Percentiles rank a stretch among this genome's conserved stretches.
phyloP scores from a whole-genome alignment of 768 basidiomycete genomes.

The Boletus rufocinnamomeus region DNA sequence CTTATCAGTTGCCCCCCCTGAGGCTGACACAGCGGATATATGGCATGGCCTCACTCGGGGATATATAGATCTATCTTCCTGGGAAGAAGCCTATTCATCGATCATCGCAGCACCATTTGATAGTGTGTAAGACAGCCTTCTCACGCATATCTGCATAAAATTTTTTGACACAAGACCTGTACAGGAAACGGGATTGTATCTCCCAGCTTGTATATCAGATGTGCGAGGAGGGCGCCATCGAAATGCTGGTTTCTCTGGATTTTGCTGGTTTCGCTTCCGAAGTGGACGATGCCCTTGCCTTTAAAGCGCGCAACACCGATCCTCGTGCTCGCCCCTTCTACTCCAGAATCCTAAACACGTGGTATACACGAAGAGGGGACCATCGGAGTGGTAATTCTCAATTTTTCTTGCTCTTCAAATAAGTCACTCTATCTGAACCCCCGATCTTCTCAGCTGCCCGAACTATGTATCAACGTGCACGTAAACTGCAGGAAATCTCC shows the following conservation, averaged over 20 bases:
- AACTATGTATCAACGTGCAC: constrained; percentile 90
- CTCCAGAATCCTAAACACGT: constrained; percentile 90
- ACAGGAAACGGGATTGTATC: constrained; percentile 80
- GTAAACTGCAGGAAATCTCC: constrained; percentile 61
- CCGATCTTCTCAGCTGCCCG: constrained; percentile 63
- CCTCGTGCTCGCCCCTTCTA: constrained; percentile 84
- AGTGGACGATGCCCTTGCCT: constrained; percentile 84
- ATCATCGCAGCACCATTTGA: constrained; percentile 75
- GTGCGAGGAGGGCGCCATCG: constrained; percentile 87
- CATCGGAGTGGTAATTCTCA: constrained; percentile 80
- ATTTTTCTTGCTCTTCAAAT: constrained; percentile 12
- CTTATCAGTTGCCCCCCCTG: constrained; percentile 62
- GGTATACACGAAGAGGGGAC: constrained; percentile 86
- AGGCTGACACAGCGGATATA: constrained; percentile 60
- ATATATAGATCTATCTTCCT: constrained; percentile 68
- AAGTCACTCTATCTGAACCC: constrained; percentile 27
- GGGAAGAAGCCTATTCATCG: constrained; percentile 85
- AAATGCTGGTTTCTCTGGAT: constrained; percentile 75
- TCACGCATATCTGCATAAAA: constrained; percentile 8
- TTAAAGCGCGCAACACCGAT: constrained; percentile 93
- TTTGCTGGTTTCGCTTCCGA: constrained; percentile 85
- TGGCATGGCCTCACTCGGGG: constrained; percentile 82
- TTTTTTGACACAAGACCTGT: constrained; percentile 12
- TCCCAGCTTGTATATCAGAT: constrained; percentile 85
- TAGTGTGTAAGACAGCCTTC: constrained; percentile 62